A percentile compares a stretch with the other conserved stretches of the same genome.
phyloP scores from a whole-genome alignment of 192 early-diverging fungal species.

The Mycoemilia scoparia region DNA sequence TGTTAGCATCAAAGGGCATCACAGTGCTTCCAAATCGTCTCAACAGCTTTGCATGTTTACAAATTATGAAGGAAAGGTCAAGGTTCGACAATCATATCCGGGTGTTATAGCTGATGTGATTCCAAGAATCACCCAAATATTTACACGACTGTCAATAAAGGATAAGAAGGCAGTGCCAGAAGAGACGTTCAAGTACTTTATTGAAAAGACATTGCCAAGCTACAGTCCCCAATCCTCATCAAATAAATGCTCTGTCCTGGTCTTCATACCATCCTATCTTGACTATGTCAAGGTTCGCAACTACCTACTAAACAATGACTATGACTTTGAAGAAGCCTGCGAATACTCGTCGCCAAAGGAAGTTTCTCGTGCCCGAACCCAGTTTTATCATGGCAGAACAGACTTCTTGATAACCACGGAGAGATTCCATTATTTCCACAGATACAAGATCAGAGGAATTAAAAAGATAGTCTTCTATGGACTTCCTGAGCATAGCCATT shows the following conservation, averaged over 20 bases:
- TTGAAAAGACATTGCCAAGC: slow-evolving; percentile 35
- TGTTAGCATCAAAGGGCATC: slow-evolving; percentile 15
- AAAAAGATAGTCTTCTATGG: slow-evolving; percentile 79
- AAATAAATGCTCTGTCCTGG: slow-evolving; percentile 40
- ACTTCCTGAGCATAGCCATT: slow-evolving; percentile 66
- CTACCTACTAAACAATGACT: slow-evolving; percentile 55
- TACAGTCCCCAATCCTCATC: slow-evolving; percentile 32
- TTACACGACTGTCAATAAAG: slow-evolving; percentile 47
- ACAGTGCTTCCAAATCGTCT: too few relatives aligned
- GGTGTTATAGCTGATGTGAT: slow-evolving; percentile 68
- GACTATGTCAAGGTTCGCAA: slow-evolving; percentile 92
- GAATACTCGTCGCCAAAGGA: slow-evolving; percentile 78
- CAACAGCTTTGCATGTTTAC: too few relatives aligned
- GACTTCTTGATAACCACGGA: slow-evolving; percentile 76
- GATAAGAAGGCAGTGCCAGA: slow-evolving; percentile 49
- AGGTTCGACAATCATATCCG: slow-evolving; percentile 37
- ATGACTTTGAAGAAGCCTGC: slow-evolving; percentile 56
- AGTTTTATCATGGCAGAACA: slow-evolving; percentile 65
- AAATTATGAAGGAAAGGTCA: slow-evolving; percentile 60
- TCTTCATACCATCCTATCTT: slow-evolving; percentile 89
- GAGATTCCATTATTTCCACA: slow-evolving; percentile 90
- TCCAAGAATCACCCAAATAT: slow-evolving; percentile 61
- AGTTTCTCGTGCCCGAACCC: slow-evolving; percentile 52
- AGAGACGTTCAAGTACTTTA: slow-evolving; percentile 70
- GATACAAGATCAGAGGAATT: slow-evolving; percentile 67